Percentiles rank a stretch among this genome's conserved stretches.
These are phyloP conservation scores for Lodderomyces parapsilosis DNA, from an alignment of 1,139 yeast genomes.

Conservation along the genomic window DNA sequence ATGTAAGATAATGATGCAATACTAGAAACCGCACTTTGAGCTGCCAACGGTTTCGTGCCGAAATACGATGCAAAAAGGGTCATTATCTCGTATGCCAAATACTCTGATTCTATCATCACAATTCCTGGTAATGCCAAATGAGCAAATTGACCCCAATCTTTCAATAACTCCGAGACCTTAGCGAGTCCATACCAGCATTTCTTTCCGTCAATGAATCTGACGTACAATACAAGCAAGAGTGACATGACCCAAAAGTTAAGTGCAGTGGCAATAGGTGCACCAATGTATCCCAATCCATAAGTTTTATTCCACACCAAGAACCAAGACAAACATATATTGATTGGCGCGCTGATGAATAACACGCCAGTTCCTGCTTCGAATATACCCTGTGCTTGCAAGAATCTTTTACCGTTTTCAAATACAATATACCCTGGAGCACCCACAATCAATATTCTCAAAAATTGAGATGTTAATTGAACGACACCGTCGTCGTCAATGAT, in stretches of 20 bases:
- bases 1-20: constrained; percentile 78
- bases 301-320: constrained; percentile 71
- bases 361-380: constrained; percentile 89
- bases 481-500: constrained; percentile 63
- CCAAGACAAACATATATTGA: constrained; percentile 71
- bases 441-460: constrained; percentile 60
- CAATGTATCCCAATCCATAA: constrained; percentile 63
- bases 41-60: constrained; percentile 82
- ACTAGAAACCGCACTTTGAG: constrained; percentile 84
- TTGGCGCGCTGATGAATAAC: constrained; percentile 73
- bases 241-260: constrained; percentile 73
- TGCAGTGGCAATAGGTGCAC: constrained; percentile 73
- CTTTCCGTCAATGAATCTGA: constrained; percentile 57
- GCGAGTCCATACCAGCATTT: constrained; percentile 70
- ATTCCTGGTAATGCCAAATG: constrained; percentile 70
- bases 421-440: constrained; percentile 87
- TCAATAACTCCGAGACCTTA: constrained; percentile 44
- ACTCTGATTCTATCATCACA: constrained; percentile 72
- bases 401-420: constrained; percentile 81
- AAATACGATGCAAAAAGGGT: constrained; percentile 74
- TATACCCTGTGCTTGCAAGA: constrained; percentile 87
- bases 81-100: constrained; percentile 69
- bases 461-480: constrained; percentile 60
- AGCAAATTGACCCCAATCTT: constrained; percentile 60
- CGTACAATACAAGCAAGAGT: constrained; percentile 51